These are phyloP conservation scores for Centaurea solstitialis DNA, from an alignment of 129 eudicot species.

Conservation along the genomic window DNA sequence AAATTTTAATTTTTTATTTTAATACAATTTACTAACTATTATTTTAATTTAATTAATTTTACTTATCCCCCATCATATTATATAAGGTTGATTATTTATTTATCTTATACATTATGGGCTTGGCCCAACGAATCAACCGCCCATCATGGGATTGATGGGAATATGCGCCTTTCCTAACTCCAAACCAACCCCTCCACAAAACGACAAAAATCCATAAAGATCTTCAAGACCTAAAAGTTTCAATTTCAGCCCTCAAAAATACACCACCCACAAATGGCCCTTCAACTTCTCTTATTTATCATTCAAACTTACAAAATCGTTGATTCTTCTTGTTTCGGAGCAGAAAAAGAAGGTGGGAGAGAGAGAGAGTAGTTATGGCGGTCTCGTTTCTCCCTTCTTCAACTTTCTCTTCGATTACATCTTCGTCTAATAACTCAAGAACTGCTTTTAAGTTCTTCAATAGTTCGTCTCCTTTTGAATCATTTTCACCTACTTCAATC, in stretches of 20 bases:
- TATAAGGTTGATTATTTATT: background rate
- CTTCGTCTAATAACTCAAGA: background rate
- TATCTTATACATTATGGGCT: background rate
- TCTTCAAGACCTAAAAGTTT: background rate
- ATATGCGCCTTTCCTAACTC: slow-evolving; percentile 3
- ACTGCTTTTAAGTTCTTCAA: background rate
- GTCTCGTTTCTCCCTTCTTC: slow-evolving; percentile 13
- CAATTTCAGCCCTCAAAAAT: background rate
- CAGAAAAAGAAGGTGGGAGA: background rate
- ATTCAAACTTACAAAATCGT: background rate
- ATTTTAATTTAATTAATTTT: no score
- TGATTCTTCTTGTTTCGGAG: background rate
- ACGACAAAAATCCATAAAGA: slow-evolving; percentile 10
- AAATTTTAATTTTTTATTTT: no score
- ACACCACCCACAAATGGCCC: background rate
- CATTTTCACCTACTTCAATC: background rate
- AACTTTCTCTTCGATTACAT: slow-evolving; percentile 6
- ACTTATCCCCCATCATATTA: no score
- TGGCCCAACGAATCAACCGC: slow-evolving; percentile 21
- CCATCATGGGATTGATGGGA: background rate
- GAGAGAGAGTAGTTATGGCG: slow-evolving; percentile 14
- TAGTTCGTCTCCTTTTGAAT: background rate
- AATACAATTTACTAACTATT: no score
- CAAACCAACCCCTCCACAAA: background rate
- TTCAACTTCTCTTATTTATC: background rate